Percentiles rank a stretch among this genome's conserved stretches.
These are phyloP conservation scores for Acorus calamus DNA, from an alignment of 106 monocot genomes.

Conservation along the genomic window DNA sequence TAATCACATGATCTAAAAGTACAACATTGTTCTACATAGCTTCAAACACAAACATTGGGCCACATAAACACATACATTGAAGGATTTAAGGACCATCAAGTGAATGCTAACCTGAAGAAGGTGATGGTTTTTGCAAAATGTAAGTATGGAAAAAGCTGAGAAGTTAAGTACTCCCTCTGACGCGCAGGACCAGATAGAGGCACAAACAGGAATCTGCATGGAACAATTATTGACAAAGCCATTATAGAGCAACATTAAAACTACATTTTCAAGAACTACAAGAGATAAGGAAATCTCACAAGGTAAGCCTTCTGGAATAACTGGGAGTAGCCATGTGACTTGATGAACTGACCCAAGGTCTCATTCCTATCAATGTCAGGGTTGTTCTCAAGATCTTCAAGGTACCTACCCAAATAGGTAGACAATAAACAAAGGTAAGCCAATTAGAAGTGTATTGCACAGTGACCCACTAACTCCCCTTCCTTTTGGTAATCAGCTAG, in stretches of 20 bases:
- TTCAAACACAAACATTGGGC: too few species aligned
- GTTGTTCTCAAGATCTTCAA: slow-evolving; percentile 64
- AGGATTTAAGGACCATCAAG: not conserved
- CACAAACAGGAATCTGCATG: slow-evolving; percentile 72
- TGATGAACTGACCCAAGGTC: slow-evolving; percentile 69
- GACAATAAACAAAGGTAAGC: not conserved
- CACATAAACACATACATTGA: not conserved
- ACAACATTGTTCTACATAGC: too few species aligned
- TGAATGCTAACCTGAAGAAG: slow-evolving; percentile 63
- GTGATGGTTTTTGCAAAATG: slow-evolving; percentile 88
- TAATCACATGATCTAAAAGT: too few species aligned
- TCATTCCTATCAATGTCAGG: slow-evolving; percentile 62
- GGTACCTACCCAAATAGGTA: slow-evolving; percentile 38
- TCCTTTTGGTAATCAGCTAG: too few species aligned
- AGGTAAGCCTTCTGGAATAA: slow-evolving; percentile 79
- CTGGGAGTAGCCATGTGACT: slow-evolving; percentile 70
- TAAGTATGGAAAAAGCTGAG: slow-evolving; percentile 83
- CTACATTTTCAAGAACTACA: not conserved
- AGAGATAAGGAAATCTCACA: slow-evolving; percentile 31
- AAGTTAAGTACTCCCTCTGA: slow-evolving; percentile 69
- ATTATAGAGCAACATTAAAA: not conserved
- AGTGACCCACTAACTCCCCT: too few species aligned
- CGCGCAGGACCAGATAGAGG: slow-evolving; percentile 84
- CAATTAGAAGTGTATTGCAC: not conserved
- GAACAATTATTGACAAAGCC: not conserved